Evolutionary conservation across 345 rosid genomes (phyloP).

Genomic region (Anacardium occidentale): DNA sequence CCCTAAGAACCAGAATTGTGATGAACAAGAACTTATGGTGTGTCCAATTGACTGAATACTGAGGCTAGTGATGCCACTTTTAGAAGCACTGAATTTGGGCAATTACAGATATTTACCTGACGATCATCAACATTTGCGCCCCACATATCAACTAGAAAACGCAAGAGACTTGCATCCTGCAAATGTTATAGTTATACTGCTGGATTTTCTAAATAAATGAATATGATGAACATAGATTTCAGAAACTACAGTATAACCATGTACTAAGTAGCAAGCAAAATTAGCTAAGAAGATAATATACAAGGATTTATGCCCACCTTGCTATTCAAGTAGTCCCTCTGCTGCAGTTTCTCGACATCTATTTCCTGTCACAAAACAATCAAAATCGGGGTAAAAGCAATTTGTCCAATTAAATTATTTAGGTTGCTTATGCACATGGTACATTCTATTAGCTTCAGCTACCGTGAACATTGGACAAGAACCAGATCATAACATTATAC

Average conservation of each 20-base stretch:
- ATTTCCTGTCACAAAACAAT: conserved; percentile 58
- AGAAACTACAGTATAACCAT: not conserved
- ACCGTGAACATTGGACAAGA: not conserved
- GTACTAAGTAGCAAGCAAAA: not conserved
- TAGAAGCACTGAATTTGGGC: not conserved
- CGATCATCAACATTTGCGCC: conserved; percentile 83
- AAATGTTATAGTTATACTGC: conserved; percentile 26
- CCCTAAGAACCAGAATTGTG: not conserved
- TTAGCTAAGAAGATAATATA: conserved; percentile 5
- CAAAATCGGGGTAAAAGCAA: conserved; percentile 20
- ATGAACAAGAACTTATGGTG: not conserved
- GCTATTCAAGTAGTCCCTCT: conserved; percentile 76
- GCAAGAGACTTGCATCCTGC: conserved; percentile 92
- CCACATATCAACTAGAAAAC: conserved; percentile 91
- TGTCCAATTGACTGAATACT: not conserved
- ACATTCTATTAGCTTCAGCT: too few species aligned
- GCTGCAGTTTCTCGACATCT: conserved; percentile 86
- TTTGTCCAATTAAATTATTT: too few species aligned
- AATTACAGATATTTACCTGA: conserved; percentile 50
- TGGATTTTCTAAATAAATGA: too few species aligned
- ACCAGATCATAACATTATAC: not conserved
- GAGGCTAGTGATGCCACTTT: not conserved
- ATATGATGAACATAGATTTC: too few species aligned
- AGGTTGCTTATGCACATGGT: too few species aligned
- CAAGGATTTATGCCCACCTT: conserved; percentile 45